Base-by-base conservation (phyloP, 495 filamentous ascomycete genomes). In the Trichoderma virens region DNA sequence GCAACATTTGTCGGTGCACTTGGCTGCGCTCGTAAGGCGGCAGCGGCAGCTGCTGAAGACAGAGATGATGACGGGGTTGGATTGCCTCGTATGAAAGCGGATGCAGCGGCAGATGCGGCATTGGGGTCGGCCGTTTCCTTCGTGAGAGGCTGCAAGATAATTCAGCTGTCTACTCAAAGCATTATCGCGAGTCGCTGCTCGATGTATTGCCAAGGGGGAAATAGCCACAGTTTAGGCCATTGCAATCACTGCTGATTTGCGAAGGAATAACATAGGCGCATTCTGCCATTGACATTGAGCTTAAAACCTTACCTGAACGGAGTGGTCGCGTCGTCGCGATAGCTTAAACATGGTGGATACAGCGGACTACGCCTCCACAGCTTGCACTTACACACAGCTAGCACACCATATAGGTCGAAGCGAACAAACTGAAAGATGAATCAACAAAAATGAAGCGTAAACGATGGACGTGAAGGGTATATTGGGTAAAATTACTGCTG, bases 31-130 rank as follows among this genome's bases (percentile, higher is more conserved):
- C 88, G 85, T 51, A 97, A 79, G 23, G 92, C 92, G 23, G 92
- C 86, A 9, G 91, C 91, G 2, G 92, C 92, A 8, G 92, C 92
- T 7, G 92, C 89, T 32, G 87, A 86, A 23, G 92, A 94, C 32
- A 97, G 82, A 43, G 83, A 85, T 64, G 68, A 80, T n/a, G 77
- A 27, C 47, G 70, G 78, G 70, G 84, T 84, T 60, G 86, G 84
- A 41, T 85, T 75, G 75, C 83, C 82, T 69, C 85, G 84, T 65
- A 88, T 83, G 77, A 93, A 95, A 65, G 92, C 92, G 77, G 88
- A 85, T 67, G 83, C 84, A 61, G 92, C 92, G 64, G 91, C 91
- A 38, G 86, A 83, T 32, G 90, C 80, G 34, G 88, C 88, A 65
- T 87, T 85, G 59, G 90, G 83, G 69, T 87, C 85, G 39, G 88